Conservation (phyloP, 768 basidiomycete species). For the Boletus insuetus region DNA sequence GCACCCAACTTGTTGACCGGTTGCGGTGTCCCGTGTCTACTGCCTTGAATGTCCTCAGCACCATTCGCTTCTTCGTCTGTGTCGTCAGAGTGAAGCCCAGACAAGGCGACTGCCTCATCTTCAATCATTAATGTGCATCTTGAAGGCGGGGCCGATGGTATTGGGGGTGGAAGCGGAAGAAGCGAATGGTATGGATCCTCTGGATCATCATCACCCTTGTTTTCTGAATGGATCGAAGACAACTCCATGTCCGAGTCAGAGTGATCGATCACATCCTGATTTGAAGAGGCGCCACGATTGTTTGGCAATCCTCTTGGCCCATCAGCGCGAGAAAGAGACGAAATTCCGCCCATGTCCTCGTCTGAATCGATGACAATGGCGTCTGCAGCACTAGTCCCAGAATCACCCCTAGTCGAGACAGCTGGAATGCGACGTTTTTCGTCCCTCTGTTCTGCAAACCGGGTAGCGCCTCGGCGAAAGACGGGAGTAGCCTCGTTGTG, state of each 20-base stretch:
- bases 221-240: constrained; percentile 3
- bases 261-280: not conserved
- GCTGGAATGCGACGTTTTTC: not conserved
- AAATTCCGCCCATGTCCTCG: constrained; percentile 4
- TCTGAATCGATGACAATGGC: constrained; percentile 25
- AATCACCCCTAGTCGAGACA: not conserved
- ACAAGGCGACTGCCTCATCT: not conserved
- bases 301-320: not conserved
- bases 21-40: not conserved
- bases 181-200: not conserved
- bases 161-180: not conserved
- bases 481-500: not conserved
- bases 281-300: not conserved
- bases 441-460: not conserved
- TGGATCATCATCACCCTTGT: not conserved
- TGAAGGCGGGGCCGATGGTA: not conserved
- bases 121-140: not conserved
- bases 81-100: not conserved
- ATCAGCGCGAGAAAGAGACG: not conserved
- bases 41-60: not conserved
- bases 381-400: constrained; percentile 12
- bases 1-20: constrained; percentile 12
- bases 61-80: not conserved
- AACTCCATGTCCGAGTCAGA: constrained; percentile 12
- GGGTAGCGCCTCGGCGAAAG: not conserved